Conservation (phyloP, 352 stramenopile species). For the Phytophthora aleatoria region DNA sequence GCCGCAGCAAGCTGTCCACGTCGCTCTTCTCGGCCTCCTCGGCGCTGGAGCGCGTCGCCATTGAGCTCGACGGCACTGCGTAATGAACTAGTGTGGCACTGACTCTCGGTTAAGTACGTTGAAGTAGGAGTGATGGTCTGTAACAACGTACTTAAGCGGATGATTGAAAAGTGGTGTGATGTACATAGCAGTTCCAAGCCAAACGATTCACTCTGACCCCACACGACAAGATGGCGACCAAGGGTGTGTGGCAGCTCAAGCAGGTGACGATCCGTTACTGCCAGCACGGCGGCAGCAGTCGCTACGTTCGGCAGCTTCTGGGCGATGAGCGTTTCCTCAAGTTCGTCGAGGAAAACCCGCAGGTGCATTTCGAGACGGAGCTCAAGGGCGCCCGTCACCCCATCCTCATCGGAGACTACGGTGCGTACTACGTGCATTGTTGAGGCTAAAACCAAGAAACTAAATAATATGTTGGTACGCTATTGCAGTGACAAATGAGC, state of each 20-base stretch:
- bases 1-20: conserved; percentile 46
- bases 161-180: neutral
- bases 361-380: conserved; percentile 85
- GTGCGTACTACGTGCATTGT: conserved; percentile 33
- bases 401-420: conserved; percentile 85
- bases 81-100: neutral
- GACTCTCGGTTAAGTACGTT: conserved; percentile 7
- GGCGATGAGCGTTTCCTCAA: conserved; percentile 76
- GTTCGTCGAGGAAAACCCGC: conserved; percentile 89
- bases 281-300: conserved; percentile 79
- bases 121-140: conserved; percentile 14
- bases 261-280: conserved; percentile 85
- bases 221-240: conserved; percentile 61
- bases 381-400: conserved; percentile 85
- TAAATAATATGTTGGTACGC: neutral
- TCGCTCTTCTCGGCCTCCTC: conserved; percentile 55
- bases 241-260: conserved; percentile 80
- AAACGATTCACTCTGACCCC: conserved; percentile 29
- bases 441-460: neutral
- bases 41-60: conserved; percentile 8
- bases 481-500: conserved; percentile 72
- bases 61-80: conserved; percentile 13
- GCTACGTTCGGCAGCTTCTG: conserved; percentile 76
- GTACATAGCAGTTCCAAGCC: conserved; percentile 18
- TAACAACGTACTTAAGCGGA: conserved; percentile 28